Percentiles rank a stretch among this genome's conserved stretches.
phyloP scores from a whole-genome alignment of 2,329 filamentous ascomycete species.

The Beauveria sp. region DNA sequence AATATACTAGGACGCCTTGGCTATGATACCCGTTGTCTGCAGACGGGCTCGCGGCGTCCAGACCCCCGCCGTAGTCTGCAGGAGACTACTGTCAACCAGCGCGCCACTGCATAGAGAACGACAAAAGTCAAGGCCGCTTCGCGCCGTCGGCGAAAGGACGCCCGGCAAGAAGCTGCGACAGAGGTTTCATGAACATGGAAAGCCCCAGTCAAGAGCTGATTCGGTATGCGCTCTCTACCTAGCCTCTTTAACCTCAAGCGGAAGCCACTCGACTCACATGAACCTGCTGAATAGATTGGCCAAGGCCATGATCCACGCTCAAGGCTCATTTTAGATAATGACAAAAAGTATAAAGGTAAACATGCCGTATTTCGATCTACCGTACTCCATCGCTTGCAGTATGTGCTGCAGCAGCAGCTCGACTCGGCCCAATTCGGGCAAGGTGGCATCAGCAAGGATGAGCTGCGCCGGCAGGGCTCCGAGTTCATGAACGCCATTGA shows the following conservation, averaged over 20 bases:
- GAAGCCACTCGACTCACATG: neutral
- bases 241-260: neutral
- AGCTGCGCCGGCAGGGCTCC: constrained; percentile 36
- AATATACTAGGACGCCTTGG: neutral
- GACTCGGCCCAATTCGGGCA: constrained; percentile 16
- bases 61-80: neutral
- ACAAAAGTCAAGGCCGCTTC: neutral
- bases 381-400: constrained; percentile 28
- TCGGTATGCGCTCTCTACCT: constrained; percentile 18
- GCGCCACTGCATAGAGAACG: neutral
- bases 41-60: neutral
- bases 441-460: constrained; percentile 26
- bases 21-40: constrained; percentile 6
- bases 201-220: constrained; percentile 9
- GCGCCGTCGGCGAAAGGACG: neutral
- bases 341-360: constrained; percentile 18
- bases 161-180: neutral
- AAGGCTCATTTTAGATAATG: constrained; percentile 21
- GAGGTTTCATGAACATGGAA: neutral
- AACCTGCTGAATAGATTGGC: constrained; percentile 18
- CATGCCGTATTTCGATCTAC: constrained; percentile 27
- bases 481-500: constrained; percentile 39
- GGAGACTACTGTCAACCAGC: neutral
- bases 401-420: constrained; percentile 24
- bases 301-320: constrained; percentile 28